Base-by-base conservation (phyloP, 192 early-diverging fungal species). In the Coemansia sp. region DNA sequence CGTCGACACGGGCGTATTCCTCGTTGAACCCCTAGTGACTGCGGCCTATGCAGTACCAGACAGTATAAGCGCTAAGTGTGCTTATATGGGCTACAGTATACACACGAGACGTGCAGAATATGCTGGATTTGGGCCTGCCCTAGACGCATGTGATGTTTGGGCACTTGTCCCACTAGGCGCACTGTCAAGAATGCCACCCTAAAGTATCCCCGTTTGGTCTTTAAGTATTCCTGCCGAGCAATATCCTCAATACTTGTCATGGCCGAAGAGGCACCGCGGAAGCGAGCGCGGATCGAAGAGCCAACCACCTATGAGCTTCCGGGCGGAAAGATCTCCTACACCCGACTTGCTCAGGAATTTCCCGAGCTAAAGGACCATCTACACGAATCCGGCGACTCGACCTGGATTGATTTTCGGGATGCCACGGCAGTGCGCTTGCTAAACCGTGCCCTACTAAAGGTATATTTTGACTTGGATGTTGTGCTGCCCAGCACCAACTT, bases 381-480 rank as follows among this genome's bases (percentile, higher is more conserved):
- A 25, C n/a, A 44, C 7, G 7, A 41, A 2, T 9, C 13, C 12
- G 17, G 26, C 21, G 12, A 20, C 5, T 22, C 16, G 17, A 47
- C 30, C 44, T 54, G 51, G 19, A 44, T 70, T 5, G 56, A 70
- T 21, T 70, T 70, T 26, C 29, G 31, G 9, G 18, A 54, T 19
- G 19, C 55, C 3, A 32, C 22, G 2, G 44, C 67, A 1, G 56
- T 64, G 36, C 49, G 67, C 0, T 9, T 30, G 11, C 51, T 70
- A 21, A 70, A 70, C 29, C 45, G 30, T 13, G 67, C 60, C 1
- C 32, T 70, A n/a, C 51, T 70, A 2, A 18, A 20, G 3, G 56
- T 51, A 20, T 70, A 64, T 32, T 70, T 64, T 59, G 54, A 54
- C 13, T 40, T 70, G 13, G 25, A 51, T 16, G 47, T 70, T 5